Percentiles rank a stretch among this genome's conserved stretches.
These are phyloP conservation scores for Colletotrichum lini DNA, from an alignment of 2,329 filamentous ascomycete species.

Conservation along the genomic window DNA sequence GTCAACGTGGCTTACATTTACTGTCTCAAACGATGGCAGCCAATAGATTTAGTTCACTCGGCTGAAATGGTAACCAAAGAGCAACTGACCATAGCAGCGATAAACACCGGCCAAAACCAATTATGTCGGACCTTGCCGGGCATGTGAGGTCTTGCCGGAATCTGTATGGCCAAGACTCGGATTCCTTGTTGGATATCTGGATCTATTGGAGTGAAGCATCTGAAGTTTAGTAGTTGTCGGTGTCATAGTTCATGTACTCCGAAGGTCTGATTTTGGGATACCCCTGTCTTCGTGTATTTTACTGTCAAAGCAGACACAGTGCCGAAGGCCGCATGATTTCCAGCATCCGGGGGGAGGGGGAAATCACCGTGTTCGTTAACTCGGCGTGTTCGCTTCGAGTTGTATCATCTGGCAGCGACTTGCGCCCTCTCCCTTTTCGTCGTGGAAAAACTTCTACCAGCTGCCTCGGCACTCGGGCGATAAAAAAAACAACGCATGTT, in stretches of 20 bases:
- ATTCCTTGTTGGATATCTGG: too few relatives aligned
- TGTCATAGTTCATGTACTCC: conserved; percentile 26
- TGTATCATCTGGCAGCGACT: too few relatives aligned
- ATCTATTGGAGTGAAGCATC: conserved; percentile 24
- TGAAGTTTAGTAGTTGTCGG: conserved; percentile 2
- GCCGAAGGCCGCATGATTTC: conserved; percentile 14
- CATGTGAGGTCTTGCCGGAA: background rate
- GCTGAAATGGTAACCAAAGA: conserved; percentile 18
- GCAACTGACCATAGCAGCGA: background rate
- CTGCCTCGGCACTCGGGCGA: too few relatives aligned
- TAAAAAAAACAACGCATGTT: too few relatives aligned
- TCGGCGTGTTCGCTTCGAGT: background rate
- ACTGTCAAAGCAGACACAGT: conserved; percentile 15
- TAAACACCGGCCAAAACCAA: conserved; percentile 28
- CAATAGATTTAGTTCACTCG: background rate
- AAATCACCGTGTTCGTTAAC: conserved; percentile 13
- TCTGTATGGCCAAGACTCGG: conserved; percentile 20
- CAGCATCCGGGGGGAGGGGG: background rate
- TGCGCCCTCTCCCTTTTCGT: background rate
- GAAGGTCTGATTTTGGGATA: conserved; percentile 5
- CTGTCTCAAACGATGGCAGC: background rate
- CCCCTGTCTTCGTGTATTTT: conserved; percentile 7
- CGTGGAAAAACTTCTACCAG: too few relatives aligned
- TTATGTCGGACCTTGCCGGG: conserved; percentile 22
- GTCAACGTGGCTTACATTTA: background rate